A percentile compares a stretch with the other conserved stretches of the same genome.
Evolutionary conservation across 2,329 filamentous ascomycete species (phyloP).

Genomic region (Lachnellula suecica): DNA sequence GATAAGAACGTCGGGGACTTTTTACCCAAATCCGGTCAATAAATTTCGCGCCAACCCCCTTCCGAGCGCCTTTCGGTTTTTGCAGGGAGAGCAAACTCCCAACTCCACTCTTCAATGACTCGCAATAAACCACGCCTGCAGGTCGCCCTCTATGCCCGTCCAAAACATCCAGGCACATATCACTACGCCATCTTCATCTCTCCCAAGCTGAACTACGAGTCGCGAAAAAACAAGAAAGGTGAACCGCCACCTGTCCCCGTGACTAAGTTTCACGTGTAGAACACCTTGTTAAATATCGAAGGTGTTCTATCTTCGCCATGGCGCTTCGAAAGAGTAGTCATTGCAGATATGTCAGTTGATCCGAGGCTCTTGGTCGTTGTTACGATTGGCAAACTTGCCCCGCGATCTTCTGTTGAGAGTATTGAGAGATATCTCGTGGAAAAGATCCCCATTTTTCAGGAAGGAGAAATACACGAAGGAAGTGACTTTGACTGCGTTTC

Average conservation of each 20-base stretch:
- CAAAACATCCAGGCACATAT: neutral
- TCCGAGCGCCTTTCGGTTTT: too few relatives aligned
- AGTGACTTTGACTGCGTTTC: neutral
- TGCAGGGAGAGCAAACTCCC: too few relatives aligned
- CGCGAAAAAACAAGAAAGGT: neutral
- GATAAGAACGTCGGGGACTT: neutral
- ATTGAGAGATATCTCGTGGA: neutral
- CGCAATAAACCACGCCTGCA: slow-evolving; percentile 7
- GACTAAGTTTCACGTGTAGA: slow-evolving; percentile 1
- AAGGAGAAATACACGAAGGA: too few relatives aligned
- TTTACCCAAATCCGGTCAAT: neutral
- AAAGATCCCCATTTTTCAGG: neutral
- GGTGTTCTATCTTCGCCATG: neutral
- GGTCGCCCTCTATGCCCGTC: slow-evolving; percentile 3
- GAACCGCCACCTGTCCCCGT: neutral
- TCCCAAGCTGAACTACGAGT: neutral
- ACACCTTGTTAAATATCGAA: neutral
- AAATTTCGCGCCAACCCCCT: neutral
- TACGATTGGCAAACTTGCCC: slow-evolving; percentile 1
- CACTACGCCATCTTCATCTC: slow-evolving; percentile 1
- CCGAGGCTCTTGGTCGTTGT: neutral
- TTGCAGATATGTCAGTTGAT: neutral
- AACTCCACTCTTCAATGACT: neutral
- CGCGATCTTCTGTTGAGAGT: neutral
- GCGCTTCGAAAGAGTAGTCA: neutral